Evolutionary conservation across 257 asterid genomes (phyloP).

Genomic region (Solanum pinnatisectum): DNA sequence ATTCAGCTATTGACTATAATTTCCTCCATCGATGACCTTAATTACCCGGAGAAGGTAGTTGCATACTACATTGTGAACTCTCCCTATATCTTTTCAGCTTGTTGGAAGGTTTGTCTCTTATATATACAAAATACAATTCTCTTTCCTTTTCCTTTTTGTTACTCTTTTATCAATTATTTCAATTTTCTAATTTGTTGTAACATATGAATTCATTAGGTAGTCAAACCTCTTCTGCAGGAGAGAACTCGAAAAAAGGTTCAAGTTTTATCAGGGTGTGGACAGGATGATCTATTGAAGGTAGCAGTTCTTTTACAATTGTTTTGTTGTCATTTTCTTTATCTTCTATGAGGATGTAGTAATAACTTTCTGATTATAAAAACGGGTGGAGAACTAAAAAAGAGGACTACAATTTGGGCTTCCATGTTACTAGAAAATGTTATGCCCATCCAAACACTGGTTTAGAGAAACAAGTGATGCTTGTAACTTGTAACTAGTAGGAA

Average conservation of each 20-base stretch:
- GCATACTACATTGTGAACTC: slow-evolving; percentile 72
- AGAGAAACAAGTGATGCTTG: background rate
- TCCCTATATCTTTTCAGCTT: slow-evolving; percentile 60
- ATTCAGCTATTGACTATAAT: slow-evolving; percentile 57
- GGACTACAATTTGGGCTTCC: background rate
- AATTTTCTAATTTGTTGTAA: background rate
- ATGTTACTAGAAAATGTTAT: background rate
- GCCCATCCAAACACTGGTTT: background rate
- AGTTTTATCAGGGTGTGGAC: slow-evolving; percentile 63
- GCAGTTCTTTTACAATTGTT: background rate
- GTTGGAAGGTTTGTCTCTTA: slow-evolving; percentile 58
- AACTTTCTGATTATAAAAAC: background rate
- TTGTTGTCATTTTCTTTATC: background rate
- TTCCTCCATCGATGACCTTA: slow-evolving; percentile 65
- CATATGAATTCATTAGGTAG: slow-evolving; percentile 36
- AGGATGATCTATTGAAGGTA: slow-evolving; percentile 68
- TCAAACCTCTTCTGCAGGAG: slow-evolving; percentile 75
- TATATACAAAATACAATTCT: background rate
- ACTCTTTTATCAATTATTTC: background rate
- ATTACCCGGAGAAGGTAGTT: slow-evolving; percentile 64
- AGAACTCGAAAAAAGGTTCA: slow-evolving; percentile 52
- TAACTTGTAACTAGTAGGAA: background rate
- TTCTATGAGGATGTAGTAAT: background rate
- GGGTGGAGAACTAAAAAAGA: background rate
- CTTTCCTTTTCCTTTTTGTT: background rate